Base-by-base conservation (phyloP, 2,329 filamentous ascomycete genomes). In the Trichoderma sp. region DNA sequence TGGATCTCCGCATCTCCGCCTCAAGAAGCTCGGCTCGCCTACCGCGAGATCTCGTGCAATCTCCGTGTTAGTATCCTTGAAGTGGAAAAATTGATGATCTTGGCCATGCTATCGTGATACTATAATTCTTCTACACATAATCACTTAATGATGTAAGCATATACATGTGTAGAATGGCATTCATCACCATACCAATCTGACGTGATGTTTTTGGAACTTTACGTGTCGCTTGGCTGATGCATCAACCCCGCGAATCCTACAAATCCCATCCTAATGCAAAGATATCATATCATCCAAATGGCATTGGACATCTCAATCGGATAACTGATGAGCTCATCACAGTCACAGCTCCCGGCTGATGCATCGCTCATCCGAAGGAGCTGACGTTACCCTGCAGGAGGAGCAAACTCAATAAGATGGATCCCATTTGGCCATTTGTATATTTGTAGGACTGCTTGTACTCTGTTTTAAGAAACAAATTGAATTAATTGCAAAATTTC, bases 1-100 rank as follows among this genome's bases (percentile, higher is more conserved):
- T 68, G 20, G 20, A 69, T 62, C 67, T 69, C 67, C 67, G 67
- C 67, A 47, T 62, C 57, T 69, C 67, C 67, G 55, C 55, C 28
- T 59, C 53, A 13, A 13, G 15, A 28, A 17, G 53, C 23, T 26
- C 47, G n/a, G 47, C 47, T 53, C 9, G 26, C 9, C 3, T 28
- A 2, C 20, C 23, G 53, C 53, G 17, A 36, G 53, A 47, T 47
- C 36, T 64, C 61, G 20, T 4, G 15, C 20, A 67, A 68, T 59
- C 53, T 68, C 65, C 65, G 65, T 15, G 36, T 47, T 39, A n/a
- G 34, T 8, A 15, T 6, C 20, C n/a, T 53, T 23, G 4, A 3
- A 3, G 20, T 2, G n/a, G n/a, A 13, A 13, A 12, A 6, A 4
- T 23, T 53, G 47, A 13, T 53, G 1, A 53, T 53, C n/a, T 23